These are phyloP conservation scores for Jasminum sambac DNA, from an alignment of 257 asterid species.

Conservation along the genomic window DNA sequence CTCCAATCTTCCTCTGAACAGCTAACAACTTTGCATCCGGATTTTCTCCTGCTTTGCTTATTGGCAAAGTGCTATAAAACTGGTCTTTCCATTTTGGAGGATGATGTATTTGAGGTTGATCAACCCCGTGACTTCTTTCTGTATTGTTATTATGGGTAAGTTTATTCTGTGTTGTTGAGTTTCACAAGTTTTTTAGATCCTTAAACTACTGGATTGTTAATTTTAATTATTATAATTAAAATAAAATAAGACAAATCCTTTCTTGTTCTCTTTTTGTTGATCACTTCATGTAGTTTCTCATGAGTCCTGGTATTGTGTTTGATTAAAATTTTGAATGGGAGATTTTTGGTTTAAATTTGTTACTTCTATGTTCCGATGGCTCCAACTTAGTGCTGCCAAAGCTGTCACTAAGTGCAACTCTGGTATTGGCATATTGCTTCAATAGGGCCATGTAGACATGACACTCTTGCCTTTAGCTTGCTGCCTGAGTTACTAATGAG, in stretches of 20 bases:
- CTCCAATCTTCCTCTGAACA: conserved; percentile 76
- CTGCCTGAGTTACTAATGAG: not conserved
- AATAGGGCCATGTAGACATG: conserved; percentile 1
- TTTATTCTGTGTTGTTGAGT: conserved; percentile 16
- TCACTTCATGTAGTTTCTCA: conserved; percentile 5
- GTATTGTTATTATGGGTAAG: conserved; percentile 92
- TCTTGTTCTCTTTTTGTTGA: conserved; percentile 4
- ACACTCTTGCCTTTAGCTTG: not conserved
- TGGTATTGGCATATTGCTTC: not conserved
- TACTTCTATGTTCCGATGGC: not conserved
- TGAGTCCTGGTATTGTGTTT: not conserved
- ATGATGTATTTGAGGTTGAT: conserved; percentile 73
- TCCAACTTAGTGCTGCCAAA: not conserved
- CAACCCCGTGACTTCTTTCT: conserved; percentile 88
- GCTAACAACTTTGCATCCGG: conserved; percentile 83
- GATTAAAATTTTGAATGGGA: not conserved
- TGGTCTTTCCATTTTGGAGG: conserved; percentile 71
- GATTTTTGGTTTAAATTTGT: not conserved
- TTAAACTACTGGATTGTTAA: not conserved
- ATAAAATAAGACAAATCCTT: not conserved
- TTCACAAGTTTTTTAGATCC: not conserved
- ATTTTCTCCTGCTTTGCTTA: conserved; percentile 78
- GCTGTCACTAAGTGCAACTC: not conserved
- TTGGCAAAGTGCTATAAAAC: conserved; percentile 77
- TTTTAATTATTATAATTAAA: not conserved